These are phyloP conservation scores for Leccinum sublutescens DNA, from an alignment of 768 basidiomycete genomes.

Conservation along the genomic window DNA sequence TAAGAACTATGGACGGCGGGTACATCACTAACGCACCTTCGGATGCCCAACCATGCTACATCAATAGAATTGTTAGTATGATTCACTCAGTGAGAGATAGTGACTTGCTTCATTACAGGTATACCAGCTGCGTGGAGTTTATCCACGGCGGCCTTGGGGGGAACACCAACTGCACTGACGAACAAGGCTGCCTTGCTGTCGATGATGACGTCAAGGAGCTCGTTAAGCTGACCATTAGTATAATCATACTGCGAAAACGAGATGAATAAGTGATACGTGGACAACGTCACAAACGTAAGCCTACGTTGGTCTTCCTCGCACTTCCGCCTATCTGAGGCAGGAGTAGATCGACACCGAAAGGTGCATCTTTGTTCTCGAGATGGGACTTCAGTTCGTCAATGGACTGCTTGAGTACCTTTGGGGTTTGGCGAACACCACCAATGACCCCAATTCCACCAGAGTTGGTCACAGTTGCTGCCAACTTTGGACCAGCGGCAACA, in stretches of 20 bases:
- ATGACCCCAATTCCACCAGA: conserved; percentile 88
- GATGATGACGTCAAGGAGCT: conserved; percentile 79
- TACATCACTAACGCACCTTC: conserved; percentile 46
- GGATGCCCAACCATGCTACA: conserved; percentile 81
- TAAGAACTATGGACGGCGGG: conserved; percentile 1
- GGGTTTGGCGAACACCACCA: conserved; percentile 74
- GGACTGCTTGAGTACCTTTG: conserved; percentile 62
- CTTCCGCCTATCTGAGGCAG: conserved; percentile 80
- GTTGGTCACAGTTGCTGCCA: conserved; percentile 91
- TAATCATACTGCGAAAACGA: conserved; percentile 55
- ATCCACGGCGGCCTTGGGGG: conserved; percentile 79
- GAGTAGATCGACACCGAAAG: conserved; percentile 81
- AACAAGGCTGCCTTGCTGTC: conserved; percentile 70
- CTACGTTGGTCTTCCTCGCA: conserved; percentile 79
- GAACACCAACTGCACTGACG: conserved; percentile 83
- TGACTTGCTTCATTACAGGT: conserved; percentile 77
- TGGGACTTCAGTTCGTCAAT: conserved; percentile 73
- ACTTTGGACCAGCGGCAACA: conserved; percentile 78
- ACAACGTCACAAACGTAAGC: conserved; percentile 3
- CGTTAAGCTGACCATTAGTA: conserved; percentile 72
- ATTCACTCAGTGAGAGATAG: not conserved
- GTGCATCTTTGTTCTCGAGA: conserved; percentile 72
- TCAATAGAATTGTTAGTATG: conserved; percentile 1
- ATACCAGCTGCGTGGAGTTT: conserved; percentile 78
- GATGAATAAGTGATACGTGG: not conserved